These are phyloP conservation scores for Hymenoscyphus occultus DNA, from an alignment of 2,329 filamentous ascomycete genomes.

Conservation along the genomic window DNA sequence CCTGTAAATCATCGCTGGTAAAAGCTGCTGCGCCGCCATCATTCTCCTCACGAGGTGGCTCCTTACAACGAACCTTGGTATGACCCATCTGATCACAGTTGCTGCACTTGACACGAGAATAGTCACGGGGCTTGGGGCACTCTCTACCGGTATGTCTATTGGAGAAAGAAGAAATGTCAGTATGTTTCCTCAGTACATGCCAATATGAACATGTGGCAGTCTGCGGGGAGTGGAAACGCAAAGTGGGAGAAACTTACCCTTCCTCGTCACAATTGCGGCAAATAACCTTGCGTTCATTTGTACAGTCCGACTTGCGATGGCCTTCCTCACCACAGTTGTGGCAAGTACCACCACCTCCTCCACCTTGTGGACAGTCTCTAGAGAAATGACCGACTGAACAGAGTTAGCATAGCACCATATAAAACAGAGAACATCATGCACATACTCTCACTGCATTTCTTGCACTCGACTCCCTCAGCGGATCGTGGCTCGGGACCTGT, in stretches of 20 bases:
- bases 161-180: not conserved
- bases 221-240: not conserved
- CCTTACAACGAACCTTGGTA: constrained; percentile 41
- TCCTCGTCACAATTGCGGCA: constrained; percentile 60
- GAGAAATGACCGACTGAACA: constrained; percentile 57
- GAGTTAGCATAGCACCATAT: not conserved
- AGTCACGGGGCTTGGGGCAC: constrained; percentile 35
- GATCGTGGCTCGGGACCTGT: constrained; percentile 54
- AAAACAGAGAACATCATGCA: not conserved
- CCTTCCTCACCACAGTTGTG: constrained; percentile 32
- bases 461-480: constrained; percentile 43
- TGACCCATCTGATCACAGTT: constrained; percentile 51
- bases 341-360: constrained; percentile 51
- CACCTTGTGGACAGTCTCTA: constrained; percentile 61
- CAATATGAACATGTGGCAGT: not conserved
- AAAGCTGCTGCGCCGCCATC: constrained; percentile 14
- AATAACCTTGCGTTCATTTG: constrained; percentile 28
- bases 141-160: constrained; percentile 10
- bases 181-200: not conserved
- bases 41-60: constrained; percentile 30
- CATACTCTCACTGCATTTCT: constrained; percentile 37
- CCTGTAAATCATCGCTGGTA: constrained; percentile 21
- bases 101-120: constrained; percentile 54
- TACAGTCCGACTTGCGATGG: constrained; percentile 32
- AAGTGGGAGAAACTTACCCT: constrained; percentile 13